A percentile compares a stretch with the other conserved stretches of the same genome.
These are phyloP conservation scores for Amanita rubescens DNA, from an alignment of 768 basidiomycete species.

Conservation along the genomic window DNA sequence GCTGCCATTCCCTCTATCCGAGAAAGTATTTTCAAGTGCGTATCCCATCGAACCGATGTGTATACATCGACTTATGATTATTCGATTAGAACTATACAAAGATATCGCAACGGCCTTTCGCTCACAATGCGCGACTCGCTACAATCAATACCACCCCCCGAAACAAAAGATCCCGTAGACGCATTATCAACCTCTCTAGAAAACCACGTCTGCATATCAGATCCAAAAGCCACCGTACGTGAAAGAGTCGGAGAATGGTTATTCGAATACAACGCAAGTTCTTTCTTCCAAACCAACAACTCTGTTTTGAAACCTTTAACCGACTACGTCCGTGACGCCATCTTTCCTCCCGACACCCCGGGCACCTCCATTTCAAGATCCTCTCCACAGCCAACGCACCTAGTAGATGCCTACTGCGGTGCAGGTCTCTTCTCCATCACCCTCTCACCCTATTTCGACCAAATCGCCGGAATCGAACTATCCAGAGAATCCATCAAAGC, in stretches of 20 bases:
- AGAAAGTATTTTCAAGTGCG: conserved; percentile 61
- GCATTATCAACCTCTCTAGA: conserved; percentile 32
- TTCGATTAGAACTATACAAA: conserved; percentile 58
- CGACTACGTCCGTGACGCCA: conserved; percentile 71
- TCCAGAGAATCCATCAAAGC: conserved; percentile 61
- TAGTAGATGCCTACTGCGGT: conserved; percentile 94
- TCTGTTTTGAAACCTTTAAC: conserved; percentile 80
- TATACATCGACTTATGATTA: conserved; percentile 4
- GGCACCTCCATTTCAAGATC: conserved; percentile 15
- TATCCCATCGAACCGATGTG: background rate
- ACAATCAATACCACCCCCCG: conserved; percentile 19
- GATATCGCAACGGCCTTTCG: conserved; percentile 84
- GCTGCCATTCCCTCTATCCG: conserved; percentile 54
- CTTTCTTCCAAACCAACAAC: conserved; percentile 99
- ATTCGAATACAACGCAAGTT: conserved; percentile 81
- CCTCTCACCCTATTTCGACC: conserved; percentile 65
- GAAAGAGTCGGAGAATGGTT: conserved; percentile 75
- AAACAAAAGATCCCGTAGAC: conserved; percentile 22
- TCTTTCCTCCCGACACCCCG: conserved; percentile 35
- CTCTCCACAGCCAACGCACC: conserved; percentile 53
- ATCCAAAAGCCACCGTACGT: conserved; percentile 73
- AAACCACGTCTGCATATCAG: conserved; percentile 73
- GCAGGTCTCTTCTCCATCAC: conserved; percentile 83
- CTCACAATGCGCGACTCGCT: conserved; percentile 84
- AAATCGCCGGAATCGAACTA: conserved; percentile 87